phyloP scores from a whole-genome alignment of 805 yeast genomes.

The Candida stauntonica region DNA sequence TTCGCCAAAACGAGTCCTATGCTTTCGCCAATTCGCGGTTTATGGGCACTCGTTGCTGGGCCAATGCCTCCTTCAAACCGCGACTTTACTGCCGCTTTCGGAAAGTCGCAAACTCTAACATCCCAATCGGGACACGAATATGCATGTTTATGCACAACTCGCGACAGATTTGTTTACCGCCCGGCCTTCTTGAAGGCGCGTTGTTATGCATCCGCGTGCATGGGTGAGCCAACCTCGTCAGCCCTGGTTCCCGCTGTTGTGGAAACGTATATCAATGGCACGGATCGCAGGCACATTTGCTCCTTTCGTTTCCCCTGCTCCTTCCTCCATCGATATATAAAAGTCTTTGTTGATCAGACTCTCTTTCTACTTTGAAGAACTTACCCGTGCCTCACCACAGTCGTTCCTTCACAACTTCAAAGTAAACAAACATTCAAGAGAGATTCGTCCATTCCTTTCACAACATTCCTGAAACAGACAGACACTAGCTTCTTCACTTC shows the following conservation, averaged over 20 bases:
- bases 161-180: constrained; percentile 6
- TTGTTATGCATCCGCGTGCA: constrained; percentile 4
- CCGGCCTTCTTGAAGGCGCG: constrained; percentile 1
- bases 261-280: constrained; percentile 3
- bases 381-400: not conserved
- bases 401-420: not conserved
- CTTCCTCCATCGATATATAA: not conserved
- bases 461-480: constrained; percentile 10
- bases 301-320: not conserved
- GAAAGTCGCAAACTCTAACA: not conserved
- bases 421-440: constrained; percentile 4
- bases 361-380: not conserved
- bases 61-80: no score
- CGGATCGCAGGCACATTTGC: constrained; percentile 8
- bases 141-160: constrained; percentile 1
- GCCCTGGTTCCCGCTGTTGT: not conserved
- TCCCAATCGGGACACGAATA: not conserved
- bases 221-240: constrained; percentile 10
- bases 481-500: not conserved
- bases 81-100: no score
- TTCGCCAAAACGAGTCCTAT: no score
- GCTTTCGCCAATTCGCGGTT: no score
- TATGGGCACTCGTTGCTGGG: no score
- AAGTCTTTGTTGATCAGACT: not conserved
- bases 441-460: constrained; percentile 17